Evolutionary conservation across 2,329 filamentous ascomycete genomes (phyloP), one percentile per base, ranked within the genome.

Genomic region (Sclerotinia nivalis): DNA sequence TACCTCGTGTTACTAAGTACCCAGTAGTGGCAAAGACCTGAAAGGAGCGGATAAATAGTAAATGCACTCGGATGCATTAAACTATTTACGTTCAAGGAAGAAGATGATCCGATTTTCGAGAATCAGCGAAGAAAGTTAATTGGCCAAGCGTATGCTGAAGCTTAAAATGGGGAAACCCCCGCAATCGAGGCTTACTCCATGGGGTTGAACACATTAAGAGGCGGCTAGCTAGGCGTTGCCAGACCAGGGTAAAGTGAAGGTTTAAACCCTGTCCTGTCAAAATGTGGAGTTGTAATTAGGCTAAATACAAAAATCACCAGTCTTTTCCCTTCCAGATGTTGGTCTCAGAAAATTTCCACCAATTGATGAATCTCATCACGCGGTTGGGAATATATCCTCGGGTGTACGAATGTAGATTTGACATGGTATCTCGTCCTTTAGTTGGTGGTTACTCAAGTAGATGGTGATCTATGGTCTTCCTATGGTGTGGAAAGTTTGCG

Each of bases 41-140:
- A 52, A 49, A 64, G 34, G 60, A 28, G 18, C 47, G 47, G 61
- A 43, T 56, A 66, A 66, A 56, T 43, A 15, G 15, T 12, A 22
- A 47, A 58, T 22, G 31, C 37, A 58, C 10, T 37, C 31, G 37
- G 55, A 55, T 43, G 62, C 49, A 31, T 54, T 66, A 64, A 45
- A 13, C 64, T 66, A 18, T 56, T 56, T 66, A 43, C 50, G 56
- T 58, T n/a, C 62, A 66, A 45, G 62, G 62, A 66, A 34, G 62
- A 45, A 56, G 62, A 66, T 45, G 50, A 56, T 66, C 50, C 64
- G 64, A 45, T 56, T 56, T 66, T 31, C 52, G 25, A 15, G 18
- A 52, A 25, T 12, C 25, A 52, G 40, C 13, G 61, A 40, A 49
- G 13, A 7, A 15, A 65, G 47, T 34, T 49, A 52, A 65, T 65